phyloP scores from a whole-genome alignment of 345 rosid genomes.

The Microcos paniculata region DNA sequence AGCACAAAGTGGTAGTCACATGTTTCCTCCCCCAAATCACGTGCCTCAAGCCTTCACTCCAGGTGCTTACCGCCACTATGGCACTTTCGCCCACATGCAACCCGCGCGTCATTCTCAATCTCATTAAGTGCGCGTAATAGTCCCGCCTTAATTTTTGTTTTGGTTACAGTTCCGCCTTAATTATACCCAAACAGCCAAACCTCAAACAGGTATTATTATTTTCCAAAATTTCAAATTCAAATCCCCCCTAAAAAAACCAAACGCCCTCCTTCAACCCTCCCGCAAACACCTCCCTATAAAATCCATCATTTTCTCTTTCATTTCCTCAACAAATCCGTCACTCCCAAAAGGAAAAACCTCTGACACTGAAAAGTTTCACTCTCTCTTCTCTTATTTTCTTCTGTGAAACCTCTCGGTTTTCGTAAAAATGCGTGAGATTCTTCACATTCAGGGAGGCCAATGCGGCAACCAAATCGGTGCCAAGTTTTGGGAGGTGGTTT shows the following conservation, averaged over 20 bases:
- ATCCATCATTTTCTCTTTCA: not conserved
- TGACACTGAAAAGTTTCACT: not conserved
- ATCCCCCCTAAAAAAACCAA: conserved; percentile 38
- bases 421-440: conserved; percentile 70
- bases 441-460: conserved; percentile 75
- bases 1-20: conserved; percentile 6
- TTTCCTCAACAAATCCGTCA: not conserved
- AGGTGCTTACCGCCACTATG: not conserved
- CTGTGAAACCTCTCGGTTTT: not conserved
- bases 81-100: not conserved
- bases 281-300: conserved; percentile 33
- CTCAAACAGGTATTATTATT: not conserved
- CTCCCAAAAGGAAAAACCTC: not conserved
- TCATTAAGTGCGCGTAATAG: not conserved
- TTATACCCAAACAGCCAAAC: not conserved
- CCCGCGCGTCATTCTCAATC: conserved; percentile 12
- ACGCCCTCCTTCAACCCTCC: conserved; percentile 35
- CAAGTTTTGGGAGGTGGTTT: conserved; percentile 58
- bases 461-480: conserved; percentile 84
- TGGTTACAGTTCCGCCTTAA: not conserved
- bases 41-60: conserved; percentile 15
- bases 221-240: conserved; percentile 30
- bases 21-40: conserved; percentile 24
- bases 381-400: not conserved
- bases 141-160: not conserved